A percentile compares a stretch with the other conserved stretches of the same genome.
Evolutionary conservation across 179 eudicot species (phyloP).

Genomic region (Heliamphora pulchella): DNA sequence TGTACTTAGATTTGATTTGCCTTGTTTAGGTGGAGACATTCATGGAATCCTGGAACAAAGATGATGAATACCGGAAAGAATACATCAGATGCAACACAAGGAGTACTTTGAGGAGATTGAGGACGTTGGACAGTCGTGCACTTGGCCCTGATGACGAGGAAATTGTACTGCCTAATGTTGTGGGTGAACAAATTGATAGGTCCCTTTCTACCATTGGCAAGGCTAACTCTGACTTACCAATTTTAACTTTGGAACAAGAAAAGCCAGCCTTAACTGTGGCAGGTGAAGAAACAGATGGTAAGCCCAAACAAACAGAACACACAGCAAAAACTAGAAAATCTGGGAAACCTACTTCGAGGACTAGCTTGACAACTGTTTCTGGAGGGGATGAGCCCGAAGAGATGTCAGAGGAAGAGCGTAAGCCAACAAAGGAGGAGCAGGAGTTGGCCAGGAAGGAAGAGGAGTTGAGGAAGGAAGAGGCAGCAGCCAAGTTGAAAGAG

Average conservation of each 20-base stretch:
- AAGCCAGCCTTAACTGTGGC: slow-evolving; percentile 16
- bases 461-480: slow-evolving; percentile 45
- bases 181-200: slow-evolving; percentile 27
- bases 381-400: slow-evolving; percentile 21
- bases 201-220: slow-evolving; percentile 21
- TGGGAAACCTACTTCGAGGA: slow-evolving; percentile 17
- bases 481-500: slow-evolving; percentile 68
- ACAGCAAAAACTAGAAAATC: slow-evolving; percentile 22
- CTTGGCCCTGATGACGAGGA: slow-evolving; percentile 80
- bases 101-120: slow-evolving; percentile 66
- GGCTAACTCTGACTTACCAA: slow-evolving; percentile 19
- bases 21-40: slow-evolving; percentile 54
- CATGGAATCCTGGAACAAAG: slow-evolving; percentile 67
- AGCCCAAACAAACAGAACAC: slow-evolving; percentile 33
- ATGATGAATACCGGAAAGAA: slow-evolving; percentile 63
- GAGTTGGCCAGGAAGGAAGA: slow-evolving; percentile 61
- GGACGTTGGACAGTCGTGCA: slow-evolving; percentile 72
- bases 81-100: slow-evolving; percentile 52
- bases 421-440: slow-evolving; percentile 52
- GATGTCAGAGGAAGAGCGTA: slow-evolving; percentile 31
- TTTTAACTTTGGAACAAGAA: slow-evolving; percentile 23
- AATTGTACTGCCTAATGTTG: slow-evolving; percentile 29
- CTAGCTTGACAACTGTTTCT: slow-evolving; percentile 16
- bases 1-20: slow-evolving; percentile 11
- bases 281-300: slow-evolving; percentile 27